Base-by-base conservation (phyloP, 257 asterid species). In the Verbascum thapsus region DNA sequence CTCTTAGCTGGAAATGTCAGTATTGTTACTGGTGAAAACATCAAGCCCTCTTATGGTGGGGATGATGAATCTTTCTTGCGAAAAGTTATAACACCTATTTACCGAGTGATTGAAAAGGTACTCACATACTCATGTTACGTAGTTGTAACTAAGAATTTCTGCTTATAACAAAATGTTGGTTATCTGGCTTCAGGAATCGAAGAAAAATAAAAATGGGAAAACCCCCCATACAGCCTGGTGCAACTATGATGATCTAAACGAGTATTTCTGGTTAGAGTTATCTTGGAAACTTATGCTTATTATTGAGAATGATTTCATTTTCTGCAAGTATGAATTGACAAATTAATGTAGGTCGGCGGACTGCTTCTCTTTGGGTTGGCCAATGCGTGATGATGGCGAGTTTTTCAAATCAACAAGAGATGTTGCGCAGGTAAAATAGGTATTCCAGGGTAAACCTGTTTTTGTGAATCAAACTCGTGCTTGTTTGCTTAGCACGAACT, bases 1-100 rank as follows among this genome's bases (percentile, higher is more conserved):
- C 97, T 94, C 53, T 75, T 94, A 73, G 97, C 97, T 73, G 99
- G 99, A 79, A 94, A 89, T 74, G 99, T 94, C 54, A 94, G 99
- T 88, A 81, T 94, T 58, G 99, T 90, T 71, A 94, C 99, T 18
- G 99, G 99, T 58, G 99, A 90, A 79, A 94, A 94, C 69, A 89
- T 94, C 75, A 94, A 87, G 76, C 97, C 99, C 66, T 94, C 99
- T 71, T 89, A 89, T 67, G 96, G 99, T 61, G 99, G 99, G 70
- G 95, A 87, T 65, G 95, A 85, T 40, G 99, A 87, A 76, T 78
- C 95, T 64, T 94, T 94, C 76, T 74, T 94, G 73, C 74, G 91
- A 61, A 89, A 85, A 74, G 97, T 94, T 64, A 74, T 94, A 69
- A 85, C 90, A 9, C 99, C 99, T 61, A 85, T 94, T 55, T 89